Percentiles rank a stretch among this genome's conserved stretches.
phyloP scores from a whole-genome alignment of 768 basidiomycete genomes.

The Amanita thiersii region DNA sequence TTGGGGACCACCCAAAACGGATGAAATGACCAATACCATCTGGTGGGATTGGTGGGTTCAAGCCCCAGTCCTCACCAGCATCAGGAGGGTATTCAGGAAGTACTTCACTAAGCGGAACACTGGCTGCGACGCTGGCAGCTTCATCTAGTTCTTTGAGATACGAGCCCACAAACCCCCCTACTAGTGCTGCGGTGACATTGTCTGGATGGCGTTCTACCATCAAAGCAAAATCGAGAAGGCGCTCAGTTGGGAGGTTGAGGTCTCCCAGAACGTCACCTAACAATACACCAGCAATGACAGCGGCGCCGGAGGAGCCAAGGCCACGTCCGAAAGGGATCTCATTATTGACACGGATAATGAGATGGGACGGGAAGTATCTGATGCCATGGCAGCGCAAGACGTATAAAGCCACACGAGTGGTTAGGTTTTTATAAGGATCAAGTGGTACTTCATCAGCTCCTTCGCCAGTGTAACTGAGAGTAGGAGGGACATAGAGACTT shows the following conservation, averaged over 20 bases:
- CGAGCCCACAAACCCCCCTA: conserved; percentile 95
- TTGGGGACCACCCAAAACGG: conserved; percentile 76
- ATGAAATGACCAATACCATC: conserved; percentile 91
- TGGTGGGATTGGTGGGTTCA: conserved; percentile 82
- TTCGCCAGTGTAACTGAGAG: conserved; percentile 77
- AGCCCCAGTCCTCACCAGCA: conserved; percentile 87
- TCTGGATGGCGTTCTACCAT: conserved; percentile 99
- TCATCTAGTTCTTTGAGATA: conserved; percentile 88
- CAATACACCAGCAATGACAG: conserved; percentile 95
- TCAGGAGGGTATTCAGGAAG: conserved; percentile 93
- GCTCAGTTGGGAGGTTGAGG: conserved; percentile 56
- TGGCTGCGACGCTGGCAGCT: conserved; percentile 73
- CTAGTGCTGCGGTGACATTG: conserved; percentile 94
- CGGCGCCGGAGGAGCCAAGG: conserved; percentile 94
- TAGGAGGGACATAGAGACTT: conserved; percentile 37
- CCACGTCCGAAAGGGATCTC: conserved; percentile 98
- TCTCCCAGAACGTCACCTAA: conserved; percentile 79
- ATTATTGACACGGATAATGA: conserved; percentile 76
- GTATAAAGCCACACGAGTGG: conserved; percentile 95
- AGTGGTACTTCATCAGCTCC: conserved; percentile 89
- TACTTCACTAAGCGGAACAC: conserved; percentile 92
- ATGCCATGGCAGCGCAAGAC: conserved; percentile 86
- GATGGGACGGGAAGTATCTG: conserved; percentile 63
- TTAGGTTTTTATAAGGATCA: conserved; percentile 93
- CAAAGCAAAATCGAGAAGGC: conserved; percentile 90